Evolutionary conservation across 768 basidiomycete species (phyloP).

Genomic region (Tylopilus intermedius): DNA sequence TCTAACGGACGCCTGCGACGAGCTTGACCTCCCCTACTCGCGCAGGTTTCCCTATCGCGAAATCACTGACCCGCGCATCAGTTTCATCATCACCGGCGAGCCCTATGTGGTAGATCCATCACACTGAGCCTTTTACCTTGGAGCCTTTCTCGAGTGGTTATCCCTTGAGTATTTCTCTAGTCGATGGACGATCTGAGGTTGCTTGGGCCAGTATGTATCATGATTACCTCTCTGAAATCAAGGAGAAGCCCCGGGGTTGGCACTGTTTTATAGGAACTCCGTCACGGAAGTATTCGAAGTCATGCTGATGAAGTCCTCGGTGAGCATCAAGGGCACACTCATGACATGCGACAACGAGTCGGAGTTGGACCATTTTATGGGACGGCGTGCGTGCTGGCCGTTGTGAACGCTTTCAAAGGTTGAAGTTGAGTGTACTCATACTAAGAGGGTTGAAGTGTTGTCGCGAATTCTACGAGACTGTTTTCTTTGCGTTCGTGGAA

Average conservation of each 20-base stretch:
- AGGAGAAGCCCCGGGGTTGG: background rate
- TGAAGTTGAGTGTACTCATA: background rate
- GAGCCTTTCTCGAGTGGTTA: background rate
- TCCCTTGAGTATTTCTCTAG: background rate
- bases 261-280: background rate
- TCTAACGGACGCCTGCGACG: constrained; percentile 2
- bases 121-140: background rate
- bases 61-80: fast-evolving
- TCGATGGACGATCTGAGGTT: background rate
- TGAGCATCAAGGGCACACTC: background rate
- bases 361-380: constrained; percentile 5
- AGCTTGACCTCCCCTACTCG: constrained; percentile 2
- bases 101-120: background rate
- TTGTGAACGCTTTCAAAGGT: background rate
- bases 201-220: too few species aligned
- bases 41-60: constrained; percentile 2
- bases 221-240: too few species aligned
- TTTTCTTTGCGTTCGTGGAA: too few species aligned
- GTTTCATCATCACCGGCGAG: background rate
- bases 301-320: background rate
- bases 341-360: constrained; percentile 1
- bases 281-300: constrained; percentile 5
- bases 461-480: too few species aligned
- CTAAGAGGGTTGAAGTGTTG: background rate
- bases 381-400: constrained; percentile 10